Conservation (phyloP, 345 rosid species). For the Carallia pectinifolia region DNA sequence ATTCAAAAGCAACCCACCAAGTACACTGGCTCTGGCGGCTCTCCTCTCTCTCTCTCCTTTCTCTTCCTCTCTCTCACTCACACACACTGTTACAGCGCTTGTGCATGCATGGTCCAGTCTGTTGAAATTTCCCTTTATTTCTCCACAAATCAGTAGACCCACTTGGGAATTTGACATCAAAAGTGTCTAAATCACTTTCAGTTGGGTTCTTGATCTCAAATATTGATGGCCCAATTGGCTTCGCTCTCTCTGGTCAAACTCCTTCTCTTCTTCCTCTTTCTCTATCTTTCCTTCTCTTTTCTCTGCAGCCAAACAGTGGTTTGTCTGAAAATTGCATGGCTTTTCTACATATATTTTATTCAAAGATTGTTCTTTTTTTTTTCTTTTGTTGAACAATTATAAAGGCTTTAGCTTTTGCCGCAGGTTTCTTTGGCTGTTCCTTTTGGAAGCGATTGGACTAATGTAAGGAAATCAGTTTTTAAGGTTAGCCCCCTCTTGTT, state of each 20-base stretch:
- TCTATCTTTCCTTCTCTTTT: background rate
- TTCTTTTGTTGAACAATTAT: background rate
- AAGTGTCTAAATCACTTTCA: background rate
- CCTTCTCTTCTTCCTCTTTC: background rate
- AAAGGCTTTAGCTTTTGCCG: background rate
- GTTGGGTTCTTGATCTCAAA: background rate
- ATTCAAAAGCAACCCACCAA: too few relatives aligned
- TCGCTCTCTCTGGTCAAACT: constrained; percentile 40
- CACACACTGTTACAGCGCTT: too few relatives aligned
- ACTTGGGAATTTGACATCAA: background rate
- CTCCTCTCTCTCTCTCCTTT: too few relatives aligned
- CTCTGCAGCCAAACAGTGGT: background rate
- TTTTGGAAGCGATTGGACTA: constrained; percentile 36
- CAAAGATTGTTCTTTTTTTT: background rate
- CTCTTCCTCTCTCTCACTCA: too few relatives aligned
- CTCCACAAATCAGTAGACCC: background rate
- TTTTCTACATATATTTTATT: background rate
- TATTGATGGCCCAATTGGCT: constrained; percentile 47
- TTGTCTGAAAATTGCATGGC: background rate
- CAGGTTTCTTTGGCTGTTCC: constrained; percentile 51
- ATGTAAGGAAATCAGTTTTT: constrained; percentile 34
- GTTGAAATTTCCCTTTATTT: background rate
- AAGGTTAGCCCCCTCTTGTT: constrained; percentile 32
- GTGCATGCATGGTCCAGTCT: constrained; percentile 7
- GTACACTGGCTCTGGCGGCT: too few relatives aligned